Evolutionary conservation across 2,329 filamentous ascomycete species (phyloP), one percentile per base, ranked within the genome.

Genomic region (Ceratocystis albifundus): DNA sequence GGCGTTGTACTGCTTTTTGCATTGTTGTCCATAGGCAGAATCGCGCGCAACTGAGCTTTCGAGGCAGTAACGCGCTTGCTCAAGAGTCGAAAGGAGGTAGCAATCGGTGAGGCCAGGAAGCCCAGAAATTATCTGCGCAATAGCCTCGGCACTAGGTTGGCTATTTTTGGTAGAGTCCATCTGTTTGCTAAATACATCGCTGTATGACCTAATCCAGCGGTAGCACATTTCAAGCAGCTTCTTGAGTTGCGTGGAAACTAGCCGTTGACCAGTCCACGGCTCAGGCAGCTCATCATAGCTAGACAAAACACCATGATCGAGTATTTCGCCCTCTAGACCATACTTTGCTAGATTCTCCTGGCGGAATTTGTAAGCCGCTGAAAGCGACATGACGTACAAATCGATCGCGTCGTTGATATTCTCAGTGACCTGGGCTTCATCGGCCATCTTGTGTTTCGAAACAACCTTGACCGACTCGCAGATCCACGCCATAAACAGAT

Each of bases 231-330:
- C 82, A 28, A 83, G 77, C 17, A 86, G 78, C 20, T 84, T 82
- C 71, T 84, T 83, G 12, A 80, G 71, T 69, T 86, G 86, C 73
- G 85, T 85, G 63, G 84, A 81, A 66, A 86, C 78, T 69, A 80
- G 84, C 55, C 77, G 75, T 70, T 82, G 84, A 17, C 89, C 91
- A 0, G 92, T 96, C 94, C 94, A 99, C 57, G 92, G 88, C 68
- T 89, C 86, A 0, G 88, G 84, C 7, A 96, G 79, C 10, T 81
- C 83, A 22, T 86, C 81, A 72, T 90, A 92, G 17, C 80, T 77
- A 1, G 78, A 76, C 8, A 89, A 75, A 28, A 90, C 82, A 5
- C 87, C 87, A 69, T 87, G 78, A 62, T 84, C 79, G 41, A 94
- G 75, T 64, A 82, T 77, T 69, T 91, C 88, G 17, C 82, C 77